Evolutionary conservation across 2,329 filamentous ascomycete species (phyloP).

Genomic region (Alternaria alternata): DNA sequence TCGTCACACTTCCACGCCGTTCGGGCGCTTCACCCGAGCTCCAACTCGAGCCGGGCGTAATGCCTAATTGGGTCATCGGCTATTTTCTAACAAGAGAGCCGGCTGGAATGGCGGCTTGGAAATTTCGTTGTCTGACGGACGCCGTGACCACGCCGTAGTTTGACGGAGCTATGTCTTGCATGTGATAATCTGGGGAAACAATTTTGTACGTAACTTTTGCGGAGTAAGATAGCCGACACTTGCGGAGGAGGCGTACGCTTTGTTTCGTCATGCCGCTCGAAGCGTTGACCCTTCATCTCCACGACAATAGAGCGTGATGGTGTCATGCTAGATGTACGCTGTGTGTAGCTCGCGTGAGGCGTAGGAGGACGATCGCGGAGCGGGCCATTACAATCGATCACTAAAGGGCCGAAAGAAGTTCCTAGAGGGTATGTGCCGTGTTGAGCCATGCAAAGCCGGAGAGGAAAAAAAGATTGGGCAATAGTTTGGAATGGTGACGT

Average conservation of each 20-base stretch:
- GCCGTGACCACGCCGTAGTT: not conserved
- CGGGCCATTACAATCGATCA: slow-evolving; percentile 13
- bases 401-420: slow-evolving; percentile 9
- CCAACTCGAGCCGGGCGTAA: slow-evolving; percentile 6
- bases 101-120: not conserved
- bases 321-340: not conserved
- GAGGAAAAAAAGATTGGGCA: not conserved
- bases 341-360: not conserved
- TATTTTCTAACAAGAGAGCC: not conserved
- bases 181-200: slow-evolving; percentile 15
- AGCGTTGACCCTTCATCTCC: not conserved
- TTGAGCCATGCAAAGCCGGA: not conserved
- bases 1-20: slow-evolving; percentile 4
- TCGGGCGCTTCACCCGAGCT: not conserved
- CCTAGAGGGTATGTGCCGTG: slow-evolving; percentile 1
- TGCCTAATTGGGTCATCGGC: slow-evolving; percentile 7
- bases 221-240: not conserved
- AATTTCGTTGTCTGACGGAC: not conserved
- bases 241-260: not conserved
- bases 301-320: not conserved
- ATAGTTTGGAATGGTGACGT: slow-evolving; percentile 6
- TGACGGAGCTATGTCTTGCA: slow-evolving; percentile 8
- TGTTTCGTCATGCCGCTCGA: not conserved
- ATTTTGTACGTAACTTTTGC: slow-evolving; percentile 13
- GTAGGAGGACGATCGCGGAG: slow-evolving; percentile 7